phyloP scores from a whole-genome alignment of 192 early-diverging fungal species.

The Coemansia sp. region DNA sequence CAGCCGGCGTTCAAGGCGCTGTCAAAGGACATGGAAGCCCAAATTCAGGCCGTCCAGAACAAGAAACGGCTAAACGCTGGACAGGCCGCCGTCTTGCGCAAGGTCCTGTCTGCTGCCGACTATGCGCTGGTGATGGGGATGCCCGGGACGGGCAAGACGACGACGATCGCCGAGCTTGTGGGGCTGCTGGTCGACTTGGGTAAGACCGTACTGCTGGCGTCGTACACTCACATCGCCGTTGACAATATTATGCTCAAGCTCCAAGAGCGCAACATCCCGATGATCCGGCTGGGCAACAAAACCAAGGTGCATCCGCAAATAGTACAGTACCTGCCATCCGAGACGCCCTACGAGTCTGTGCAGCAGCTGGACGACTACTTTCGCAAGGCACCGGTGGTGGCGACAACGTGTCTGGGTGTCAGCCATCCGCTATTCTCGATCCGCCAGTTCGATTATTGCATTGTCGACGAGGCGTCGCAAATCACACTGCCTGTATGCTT shows the following conservation, averaged over 20 bases:
- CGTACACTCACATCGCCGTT: slow-evolving; percentile 92
- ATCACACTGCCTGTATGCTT: slow-evolving; percentile 89
- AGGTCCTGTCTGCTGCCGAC: slow-evolving; percentile 77
- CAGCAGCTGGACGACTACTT: slow-evolving; percentile 62
- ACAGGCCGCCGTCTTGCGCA: slow-evolving; percentile 69
- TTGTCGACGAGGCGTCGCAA: slow-evolving; percentile 97
- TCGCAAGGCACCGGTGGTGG: slow-evolving; percentile 73
- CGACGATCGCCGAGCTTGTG: slow-evolving; percentile 82
- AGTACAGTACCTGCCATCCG: slow-evolving; percentile 30
- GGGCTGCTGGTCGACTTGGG: slow-evolving; percentile 64
- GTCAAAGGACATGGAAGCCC: slow-evolving; percentile 17
- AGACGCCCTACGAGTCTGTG: slow-evolving; percentile 58
- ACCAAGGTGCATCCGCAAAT: slow-evolving; percentile 64
- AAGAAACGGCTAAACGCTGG: slow-evolving; percentile 67
- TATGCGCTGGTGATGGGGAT: slow-evolving; percentile 93
- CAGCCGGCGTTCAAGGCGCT: slow-evolving; percentile 64
- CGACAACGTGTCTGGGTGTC: slow-evolving; percentile 87
- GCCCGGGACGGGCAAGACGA: slow-evolving; percentile 98
- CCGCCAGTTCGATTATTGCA: slow-evolving; percentile 91
- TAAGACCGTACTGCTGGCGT: slow-evolving; percentile 82
- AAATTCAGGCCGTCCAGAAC: slow-evolving; percentile 14
- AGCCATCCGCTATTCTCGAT: slow-evolving; percentile 75
- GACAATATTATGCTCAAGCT: slow-evolving; percentile 93
- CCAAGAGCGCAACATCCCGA: slow-evolving; percentile 58
- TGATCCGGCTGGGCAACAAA: slow-evolving; percentile 76